A percentile compares a stretch with the other conserved stretches of the same genome.
phyloP scores from a whole-genome alignment of 768 basidiomycete genomes.

The Termitomyces sp. region DNA sequence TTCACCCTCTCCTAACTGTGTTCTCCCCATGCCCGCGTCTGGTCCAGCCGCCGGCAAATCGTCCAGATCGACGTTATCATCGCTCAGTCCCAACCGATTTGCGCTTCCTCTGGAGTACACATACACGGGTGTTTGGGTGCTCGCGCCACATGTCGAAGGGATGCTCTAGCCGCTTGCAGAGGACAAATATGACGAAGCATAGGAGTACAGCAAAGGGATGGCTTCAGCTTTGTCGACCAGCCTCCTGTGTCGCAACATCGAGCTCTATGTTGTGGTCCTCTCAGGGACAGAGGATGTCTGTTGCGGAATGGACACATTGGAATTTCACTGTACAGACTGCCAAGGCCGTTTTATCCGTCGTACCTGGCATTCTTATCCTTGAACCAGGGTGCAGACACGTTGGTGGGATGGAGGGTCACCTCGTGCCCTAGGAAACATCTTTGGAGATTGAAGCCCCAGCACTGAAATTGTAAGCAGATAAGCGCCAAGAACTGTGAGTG shows the following conservation, averaged over 20 bases:
- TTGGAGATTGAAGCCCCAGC: no score
- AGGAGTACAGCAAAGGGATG: constrained; percentile 19
- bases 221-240: constrained; percentile 18
- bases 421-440: no score
- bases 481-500: no score
- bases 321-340: background rate
- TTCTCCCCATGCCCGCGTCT: constrained; percentile 12
- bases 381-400: no score
- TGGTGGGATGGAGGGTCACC: no score
- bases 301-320: constrained; percentile 1
- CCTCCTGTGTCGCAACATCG: constrained; percentile 12
- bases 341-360: no score
- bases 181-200: constrained; percentile 23
- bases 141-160: constrained; percentile 27
- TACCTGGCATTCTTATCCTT: no score
- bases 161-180: constrained; percentile 24
- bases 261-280: constrained; percentile 3
- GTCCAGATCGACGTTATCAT: constrained; percentile 15
- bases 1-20: no score
- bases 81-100: constrained; percentile 20
- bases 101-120: constrained; percentile 2
- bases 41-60: constrained; percentile 1
- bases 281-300: background rate
- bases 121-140: constrained; percentile 17
- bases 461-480: no score